phyloP scores from a whole-genome alignment of 1,284 basidiomycete genomes.

The Porodaedalea pini region DNA sequence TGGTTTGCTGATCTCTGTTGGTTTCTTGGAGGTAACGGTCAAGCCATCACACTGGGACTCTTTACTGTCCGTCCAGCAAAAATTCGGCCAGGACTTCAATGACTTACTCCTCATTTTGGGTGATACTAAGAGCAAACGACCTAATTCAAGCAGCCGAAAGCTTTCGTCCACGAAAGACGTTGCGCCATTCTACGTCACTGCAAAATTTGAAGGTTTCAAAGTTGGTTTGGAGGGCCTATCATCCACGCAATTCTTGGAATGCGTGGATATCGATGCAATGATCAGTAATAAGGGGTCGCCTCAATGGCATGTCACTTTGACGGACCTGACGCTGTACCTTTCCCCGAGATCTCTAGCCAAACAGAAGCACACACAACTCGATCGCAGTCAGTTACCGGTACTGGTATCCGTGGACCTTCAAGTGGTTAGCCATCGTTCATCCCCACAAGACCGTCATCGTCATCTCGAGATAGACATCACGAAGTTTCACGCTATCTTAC shows the following conservation, averaged over 20 bases:
- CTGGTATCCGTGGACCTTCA: conserved; percentile 70
- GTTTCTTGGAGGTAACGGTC: conserved; percentile 65
- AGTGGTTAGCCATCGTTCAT: conserved; percentile 36
- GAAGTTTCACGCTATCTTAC: conserved; percentile 88
- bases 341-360: conserved; percentile 40
- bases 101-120: conserved; percentile 67
- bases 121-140: conserved; percentile 48
- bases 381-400: conserved; percentile 70
- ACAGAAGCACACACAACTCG: conserved; percentile 36
- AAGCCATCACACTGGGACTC: conserved; percentile 81
- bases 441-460: conserved; percentile 28
- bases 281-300: conserved; percentile 42
- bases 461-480: conserved; percentile 58
- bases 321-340: conserved; percentile 70
- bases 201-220: conserved; percentile 72
- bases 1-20: conserved; percentile 57
- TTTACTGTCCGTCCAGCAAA: conserved; percentile 73
- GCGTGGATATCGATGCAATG: conserved; percentile 64
- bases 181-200: conserved; percentile 36
- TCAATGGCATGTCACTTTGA: conserved; percentile 63
- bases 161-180: conserved; percentile 8
- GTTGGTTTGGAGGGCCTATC: conserved; percentile 69
- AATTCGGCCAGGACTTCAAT: conserved; percentile 82
- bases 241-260: conserved; percentile 72
- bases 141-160: conserved; percentile 7